Conservation (phyloP, 768 basidiomycete species). For the Butyriboletus loyo region DNA sequence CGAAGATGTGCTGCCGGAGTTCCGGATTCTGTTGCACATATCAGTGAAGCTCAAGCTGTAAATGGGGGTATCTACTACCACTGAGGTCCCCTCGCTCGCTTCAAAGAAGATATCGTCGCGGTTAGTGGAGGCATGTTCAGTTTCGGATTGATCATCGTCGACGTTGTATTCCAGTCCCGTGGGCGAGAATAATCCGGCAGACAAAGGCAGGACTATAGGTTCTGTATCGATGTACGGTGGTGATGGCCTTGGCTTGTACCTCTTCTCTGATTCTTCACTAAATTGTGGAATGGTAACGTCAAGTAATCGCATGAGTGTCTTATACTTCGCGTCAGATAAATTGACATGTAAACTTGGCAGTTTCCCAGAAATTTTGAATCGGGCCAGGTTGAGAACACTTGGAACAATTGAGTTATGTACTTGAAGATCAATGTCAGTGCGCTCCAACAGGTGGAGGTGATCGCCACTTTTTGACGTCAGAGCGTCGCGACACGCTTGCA, state of each 20-base stretch:
- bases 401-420: slow-evolving; percentile 94
- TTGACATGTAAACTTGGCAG: slow-evolving; percentile 88
- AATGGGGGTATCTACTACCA: slow-evolving; percentile 37
- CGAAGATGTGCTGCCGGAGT: slow-evolving; percentile 62
- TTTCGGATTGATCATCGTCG: slow-evolving; percentile 53
- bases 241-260: slow-evolving; percentile 16
- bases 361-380: slow-evolving; percentile 88
- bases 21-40: slow-evolving; percentile 28
- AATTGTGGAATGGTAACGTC: slow-evolving; percentile 89
- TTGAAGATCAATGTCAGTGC: slow-evolving; percentile 84
- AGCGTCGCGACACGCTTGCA: slow-evolving; percentile 79
- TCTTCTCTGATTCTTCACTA: slow-evolving; percentile 41
- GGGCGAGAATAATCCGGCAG: slow-evolving; percentile 53
- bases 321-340: slow-evolving; percentile 86
- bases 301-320: slow-evolving; percentile 86
- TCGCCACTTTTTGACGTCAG: slow-evolving; percentile 54
- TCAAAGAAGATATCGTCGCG: slow-evolving; percentile 68
- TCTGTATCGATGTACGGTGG: slow-evolving; percentile 23
- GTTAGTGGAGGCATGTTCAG: slow-evolving; percentile 36
- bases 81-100: slow-evolving; percentile 57
- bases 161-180: slow-evolving; percentile 65
- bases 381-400: slow-evolving; percentile 72
- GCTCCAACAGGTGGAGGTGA: slow-evolving; percentile 84
- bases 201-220: slow-evolving; percentile 46
- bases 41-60: not conserved